Conservation (phyloP, 257 asterid species). For the Petunia axillaris region DNA sequence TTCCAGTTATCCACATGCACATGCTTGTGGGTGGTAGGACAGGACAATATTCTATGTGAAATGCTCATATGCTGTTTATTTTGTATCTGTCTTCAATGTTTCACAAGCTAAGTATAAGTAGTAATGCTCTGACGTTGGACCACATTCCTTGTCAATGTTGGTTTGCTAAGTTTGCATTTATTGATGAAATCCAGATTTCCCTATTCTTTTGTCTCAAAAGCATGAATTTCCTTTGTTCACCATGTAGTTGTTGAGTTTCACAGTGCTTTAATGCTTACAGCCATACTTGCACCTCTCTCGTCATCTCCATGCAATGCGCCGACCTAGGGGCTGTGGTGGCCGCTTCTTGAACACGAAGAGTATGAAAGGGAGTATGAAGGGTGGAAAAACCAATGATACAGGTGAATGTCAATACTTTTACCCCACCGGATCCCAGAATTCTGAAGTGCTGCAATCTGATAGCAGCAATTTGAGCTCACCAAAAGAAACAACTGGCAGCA, state of each 20-base stretch:
- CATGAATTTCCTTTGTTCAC: neutral
- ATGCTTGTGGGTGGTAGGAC: neutral
- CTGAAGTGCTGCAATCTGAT: slow-evolving; percentile 56
- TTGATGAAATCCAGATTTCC: neutral
- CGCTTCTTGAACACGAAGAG: slow-evolving; percentile 77
- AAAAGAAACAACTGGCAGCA: slow-evolving; percentile 31
- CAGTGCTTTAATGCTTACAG: slow-evolving; percentile 40
- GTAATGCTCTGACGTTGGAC: neutral
- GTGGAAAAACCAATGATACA: neutral
- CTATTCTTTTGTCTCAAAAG: neutral
- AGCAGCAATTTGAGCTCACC: slow-evolving; percentile 40
- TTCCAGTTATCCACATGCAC: neutral
- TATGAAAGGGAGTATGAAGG: slow-evolving; percentile 22
- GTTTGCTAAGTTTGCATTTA: neutral
- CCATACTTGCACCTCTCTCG: slow-evolving; percentile 86
- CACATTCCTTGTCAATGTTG: neutral
- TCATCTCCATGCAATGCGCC: slow-evolving; percentile 90
- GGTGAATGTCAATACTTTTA: slow-evolving; percentile 19
- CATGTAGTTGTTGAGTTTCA: neutral
- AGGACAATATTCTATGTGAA: neutral
- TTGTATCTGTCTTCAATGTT: neutral
- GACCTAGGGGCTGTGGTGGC: slow-evolving; percentile 88
- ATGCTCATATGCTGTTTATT: neutral
- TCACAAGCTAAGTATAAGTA: neutral
- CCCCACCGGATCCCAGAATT: slow-evolving; percentile 43